These are phyloP conservation scores for Clitopilus passeckerianus DNA, from an alignment of 768 basidiomycete genomes.

Conservation along the genomic window DNA sequence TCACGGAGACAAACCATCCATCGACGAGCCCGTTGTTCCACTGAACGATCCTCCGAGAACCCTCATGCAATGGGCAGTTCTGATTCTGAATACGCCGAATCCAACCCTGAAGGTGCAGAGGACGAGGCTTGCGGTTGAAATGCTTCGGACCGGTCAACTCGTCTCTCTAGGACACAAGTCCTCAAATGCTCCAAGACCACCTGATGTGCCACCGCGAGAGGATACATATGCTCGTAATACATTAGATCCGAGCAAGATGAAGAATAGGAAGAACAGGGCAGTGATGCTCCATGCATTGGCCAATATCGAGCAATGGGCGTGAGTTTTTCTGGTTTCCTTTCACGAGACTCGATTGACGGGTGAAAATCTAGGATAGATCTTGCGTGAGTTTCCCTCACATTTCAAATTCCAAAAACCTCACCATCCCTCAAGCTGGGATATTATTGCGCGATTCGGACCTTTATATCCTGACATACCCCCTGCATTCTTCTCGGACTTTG, in stretches of 20 bases:
- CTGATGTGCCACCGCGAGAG: constrained; percentile 62
- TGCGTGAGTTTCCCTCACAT: constrained; percentile 40
- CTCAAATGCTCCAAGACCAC: constrained; percentile 43
- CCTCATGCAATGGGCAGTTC: constrained; percentile 72
- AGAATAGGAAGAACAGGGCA: constrained; percentile 57
- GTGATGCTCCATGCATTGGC: constrained; percentile 80
- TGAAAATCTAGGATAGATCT: constrained; percentile 54
- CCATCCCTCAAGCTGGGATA: constrained; percentile 59
- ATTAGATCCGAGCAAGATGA: constrained; percentile 56
- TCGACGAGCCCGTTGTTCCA: constrained; percentile 48
- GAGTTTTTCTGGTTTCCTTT: constrained; percentile 25
- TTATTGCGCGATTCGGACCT: constrained; percentile 73
- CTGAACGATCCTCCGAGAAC: constrained; percentile 48
- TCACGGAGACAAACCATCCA: background rate
- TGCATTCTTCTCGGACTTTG: constrained; percentile 77
- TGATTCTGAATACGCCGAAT: constrained; percentile 72
- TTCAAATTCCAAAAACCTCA: background rate
- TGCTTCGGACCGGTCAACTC: constrained; percentile 67
- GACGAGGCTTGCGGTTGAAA: constrained; percentile 63
- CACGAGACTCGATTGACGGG: background rate
- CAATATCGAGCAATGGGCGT: constrained; percentile 89
- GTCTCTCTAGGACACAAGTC: constrained; percentile 59
- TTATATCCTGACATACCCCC: constrained; percentile 55
- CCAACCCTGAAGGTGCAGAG: constrained; percentile 56
- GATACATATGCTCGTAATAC: constrained; percentile 42